Conservation (phyloP, 805 yeast genomes). For the Candida nonsorbophila region DNA sequence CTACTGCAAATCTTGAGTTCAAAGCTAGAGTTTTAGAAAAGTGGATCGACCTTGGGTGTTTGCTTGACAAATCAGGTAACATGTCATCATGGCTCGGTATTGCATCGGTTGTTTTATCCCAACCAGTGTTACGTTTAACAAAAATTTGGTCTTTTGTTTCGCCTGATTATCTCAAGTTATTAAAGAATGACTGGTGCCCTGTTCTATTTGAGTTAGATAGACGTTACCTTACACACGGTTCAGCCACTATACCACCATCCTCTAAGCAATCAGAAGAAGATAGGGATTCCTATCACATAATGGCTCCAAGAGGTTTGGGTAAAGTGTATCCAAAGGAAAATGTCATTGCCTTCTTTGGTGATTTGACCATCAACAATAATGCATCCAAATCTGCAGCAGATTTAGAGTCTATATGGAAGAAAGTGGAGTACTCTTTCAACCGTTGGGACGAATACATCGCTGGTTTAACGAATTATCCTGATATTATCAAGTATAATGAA, state of each 20-base stretch:
- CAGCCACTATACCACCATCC: conserved; percentile 5
- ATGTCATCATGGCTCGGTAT: conserved; percentile 94
- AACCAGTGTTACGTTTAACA: conserved; percentile 70
- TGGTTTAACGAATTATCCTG: conserved; percentile 40
- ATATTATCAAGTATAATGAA: conserved; percentile 33
- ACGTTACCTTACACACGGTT: conserved; percentile 47
- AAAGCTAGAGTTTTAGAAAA: conserved; percentile 66
- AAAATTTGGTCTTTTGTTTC: conserved; percentile 74
- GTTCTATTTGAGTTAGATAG: conserved; percentile 85
- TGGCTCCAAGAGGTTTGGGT: conserved; percentile 88
- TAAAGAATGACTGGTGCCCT: conserved; percentile 86
- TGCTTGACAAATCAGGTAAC: conserved; percentile 75
- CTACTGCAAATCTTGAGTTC: conserved; percentile 22
- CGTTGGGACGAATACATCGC: conserved; percentile 77
- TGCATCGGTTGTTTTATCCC: conserved; percentile 75
- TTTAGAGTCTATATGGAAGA: conserved; percentile 59
- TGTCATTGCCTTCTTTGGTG: conserved; percentile 90
- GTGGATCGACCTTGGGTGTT: conserved; percentile 83
- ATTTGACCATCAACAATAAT: conserved; percentile 51
- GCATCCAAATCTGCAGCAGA: conserved; percentile 37
- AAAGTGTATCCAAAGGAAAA: conserved; percentile 65
- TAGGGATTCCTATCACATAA: conserved; percentile 59
- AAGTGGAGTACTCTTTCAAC: conserved; percentile 65
- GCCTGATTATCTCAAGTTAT: conserved; percentile 49
- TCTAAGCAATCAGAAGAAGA: conserved; percentile 4